Evolutionary conservation across 768 basidiomycete species (phyloP).

Genomic region (Phanerochaete carnosa): DNA sequence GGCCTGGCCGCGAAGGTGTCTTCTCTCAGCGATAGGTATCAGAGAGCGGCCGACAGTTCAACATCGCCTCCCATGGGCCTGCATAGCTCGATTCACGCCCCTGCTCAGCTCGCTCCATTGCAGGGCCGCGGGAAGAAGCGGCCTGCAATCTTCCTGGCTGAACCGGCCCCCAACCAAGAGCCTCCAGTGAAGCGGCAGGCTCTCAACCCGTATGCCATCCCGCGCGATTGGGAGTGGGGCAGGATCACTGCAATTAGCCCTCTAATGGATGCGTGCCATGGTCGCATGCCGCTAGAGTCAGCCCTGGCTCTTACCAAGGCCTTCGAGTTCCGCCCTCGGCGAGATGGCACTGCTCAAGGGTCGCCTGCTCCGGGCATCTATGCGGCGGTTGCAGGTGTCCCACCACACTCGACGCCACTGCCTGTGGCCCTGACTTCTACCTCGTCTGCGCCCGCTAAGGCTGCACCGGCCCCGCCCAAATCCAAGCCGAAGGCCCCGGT

Average conservation of each 20-base stretch:
- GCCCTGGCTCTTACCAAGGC: conserved; percentile 1
- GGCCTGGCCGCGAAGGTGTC: background rate
- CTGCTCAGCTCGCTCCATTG: background rate
- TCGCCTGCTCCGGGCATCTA: background rate
- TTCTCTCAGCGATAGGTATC: background rate
- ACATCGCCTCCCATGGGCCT: background rate
- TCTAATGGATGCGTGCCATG: background rate
- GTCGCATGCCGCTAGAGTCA: background rate
- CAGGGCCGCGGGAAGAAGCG: background rate
- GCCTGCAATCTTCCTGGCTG: background rate
- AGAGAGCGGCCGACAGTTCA: too few species aligned
- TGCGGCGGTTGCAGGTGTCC: background rate
- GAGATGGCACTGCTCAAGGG: background rate
- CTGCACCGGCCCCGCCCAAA: background rate
- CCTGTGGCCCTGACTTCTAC: background rate
- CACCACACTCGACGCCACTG: background rate
- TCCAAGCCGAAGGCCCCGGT: conserved; percentile 1
- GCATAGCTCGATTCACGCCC: background rate
- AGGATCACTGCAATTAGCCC: background rate
- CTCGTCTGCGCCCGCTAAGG: background rate
- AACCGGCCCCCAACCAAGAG: background rate
- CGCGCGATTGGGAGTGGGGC: background rate
- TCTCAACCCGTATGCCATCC: background rate
- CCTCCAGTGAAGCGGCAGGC: background rate
- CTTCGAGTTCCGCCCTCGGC: background rate